Conservation (phyloP, 192 early-diverging fungal species). For the Backusella parvicylindrica region DNA sequence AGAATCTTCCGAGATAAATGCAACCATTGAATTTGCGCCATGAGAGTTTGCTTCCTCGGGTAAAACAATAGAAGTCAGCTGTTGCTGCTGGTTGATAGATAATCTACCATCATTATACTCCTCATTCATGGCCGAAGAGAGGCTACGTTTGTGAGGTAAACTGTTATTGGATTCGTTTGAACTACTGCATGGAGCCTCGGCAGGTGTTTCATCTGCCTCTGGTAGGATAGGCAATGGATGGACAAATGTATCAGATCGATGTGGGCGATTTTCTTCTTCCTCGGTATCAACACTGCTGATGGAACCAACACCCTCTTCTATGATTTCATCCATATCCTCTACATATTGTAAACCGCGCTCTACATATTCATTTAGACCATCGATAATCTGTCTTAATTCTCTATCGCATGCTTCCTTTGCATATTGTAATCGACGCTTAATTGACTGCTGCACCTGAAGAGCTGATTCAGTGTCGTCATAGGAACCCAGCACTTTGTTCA, state of each 20-base stretch:
- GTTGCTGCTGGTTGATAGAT: not conserved
- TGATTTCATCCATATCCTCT: constrained; percentile 38
- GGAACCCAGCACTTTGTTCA: not conserved
- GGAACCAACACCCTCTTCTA: constrained; percentile 17
- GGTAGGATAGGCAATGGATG: not conserved
- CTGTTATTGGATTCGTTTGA: not conserved
- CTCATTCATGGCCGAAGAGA: not conserved
- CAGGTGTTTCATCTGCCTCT: not conserved
- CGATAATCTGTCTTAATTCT: constrained; percentile 63
- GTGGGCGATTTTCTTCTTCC: not conserved
- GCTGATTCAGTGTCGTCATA: not conserved
- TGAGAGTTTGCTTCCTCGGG: not conserved
- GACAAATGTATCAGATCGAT: not conserved
- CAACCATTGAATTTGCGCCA: constrained; percentile 16
- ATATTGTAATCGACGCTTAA: constrained; percentile 32
- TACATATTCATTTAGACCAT: constrained; percentile 66
- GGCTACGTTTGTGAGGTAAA: constrained; percentile 4
- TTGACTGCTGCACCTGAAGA: constrained; percentile 19
- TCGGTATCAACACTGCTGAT: constrained; percentile 30
- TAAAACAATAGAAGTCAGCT: not conserved
- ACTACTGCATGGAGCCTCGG: not conserved
- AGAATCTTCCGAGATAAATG: constrained; percentile 52
- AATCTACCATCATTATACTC: not conserved
- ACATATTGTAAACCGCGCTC: constrained; percentile 58
- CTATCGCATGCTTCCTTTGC: constrained; percentile 53